phyloP scores from a whole-genome alignment of 2,329 filamentous ascomycete species.

The Achaetomium macrosporum region DNA sequence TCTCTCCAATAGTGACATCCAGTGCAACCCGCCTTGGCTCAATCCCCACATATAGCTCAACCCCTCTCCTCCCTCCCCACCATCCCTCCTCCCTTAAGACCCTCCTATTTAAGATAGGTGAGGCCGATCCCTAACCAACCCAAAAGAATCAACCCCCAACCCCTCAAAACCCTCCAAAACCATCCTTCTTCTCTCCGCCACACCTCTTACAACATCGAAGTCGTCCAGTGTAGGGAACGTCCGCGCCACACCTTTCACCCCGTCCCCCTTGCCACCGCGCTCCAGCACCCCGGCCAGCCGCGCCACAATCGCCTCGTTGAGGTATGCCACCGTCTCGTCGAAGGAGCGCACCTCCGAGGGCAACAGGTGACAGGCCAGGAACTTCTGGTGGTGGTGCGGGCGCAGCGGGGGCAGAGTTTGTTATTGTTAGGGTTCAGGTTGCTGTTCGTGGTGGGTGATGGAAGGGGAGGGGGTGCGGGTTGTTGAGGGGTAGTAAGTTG shows the following conservation, averaged over 20 bases:
- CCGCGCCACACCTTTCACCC: background rate
- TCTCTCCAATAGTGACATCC: too few relatives aligned
- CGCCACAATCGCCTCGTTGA: conserved; percentile 2
- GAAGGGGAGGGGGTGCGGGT: background rate
- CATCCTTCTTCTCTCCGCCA: conserved; percentile 2
- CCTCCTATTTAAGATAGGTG: background rate
- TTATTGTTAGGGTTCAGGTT: background rate
- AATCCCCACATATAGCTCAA: too few relatives aligned
- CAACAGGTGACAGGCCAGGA: conserved; percentile 1
- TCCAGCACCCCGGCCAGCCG: background rate
- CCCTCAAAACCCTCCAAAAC: background rate
- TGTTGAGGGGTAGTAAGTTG: background rate
- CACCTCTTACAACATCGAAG: background rate
- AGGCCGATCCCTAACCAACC: conserved; percentile 5
- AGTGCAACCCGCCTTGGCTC: too few relatives aligned
- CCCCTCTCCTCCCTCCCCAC: background rate
- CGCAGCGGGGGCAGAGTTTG: conserved; percentile 1
- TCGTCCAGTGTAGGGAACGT: conserved; percentile 8
- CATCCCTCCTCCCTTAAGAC: background rate
- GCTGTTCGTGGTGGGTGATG: background rate
- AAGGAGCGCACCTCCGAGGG: conserved; percentile 4
- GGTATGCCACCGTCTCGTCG: conserved; percentile 7
- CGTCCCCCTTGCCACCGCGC: background rate
- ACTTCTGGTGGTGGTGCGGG: conserved; percentile 1
- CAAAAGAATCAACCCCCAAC: conserved; percentile 7